Evolutionary conservation across 2,329 filamentous ascomycete genomes (phyloP), one percentile per base, ranked within the genome.

Genomic region (Cordyceps cateniannulata): DNA sequence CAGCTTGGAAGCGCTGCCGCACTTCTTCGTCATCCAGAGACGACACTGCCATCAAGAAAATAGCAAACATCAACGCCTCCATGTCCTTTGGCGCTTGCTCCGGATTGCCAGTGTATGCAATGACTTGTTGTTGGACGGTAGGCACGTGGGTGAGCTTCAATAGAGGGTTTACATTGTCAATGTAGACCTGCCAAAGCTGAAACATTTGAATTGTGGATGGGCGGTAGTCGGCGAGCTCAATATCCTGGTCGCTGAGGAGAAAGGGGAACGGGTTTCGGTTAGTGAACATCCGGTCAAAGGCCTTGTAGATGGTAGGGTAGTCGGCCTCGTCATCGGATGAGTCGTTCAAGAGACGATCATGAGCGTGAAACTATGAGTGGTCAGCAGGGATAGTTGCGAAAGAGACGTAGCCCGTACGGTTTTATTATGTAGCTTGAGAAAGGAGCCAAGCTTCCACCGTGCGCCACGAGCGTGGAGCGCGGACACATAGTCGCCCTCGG

Each of bases 71-170:
- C 49, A 91, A 76, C 1, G 84, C 85, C 67, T 90, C 85, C 20
- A 88, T 77, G 10, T 79, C 79, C 58, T 78, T 80, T 1, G 79
- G 74, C 4, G 86, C 80, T 63, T 79, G 81, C 29, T 78, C 73
- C 5, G 85, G 69, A 57, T 85, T 78, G 3, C 81, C 79, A 40
- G 80, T 81, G 8, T 85, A 85, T 61, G 86, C 83, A 55, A 90
- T 81, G 44, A 90, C 81, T 57, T 81, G 81, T n/a, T 74, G 76
- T 68, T 90, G 86, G 1, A 89, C 73, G 1, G 81, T 88, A 0
- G 86, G 85, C 0, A 84, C 81, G 67, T 90, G 87, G 0, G 84
- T 86, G 60, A 90, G 77, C 67, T 89, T 90, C 51, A 89, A 76
- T 6, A 91, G 69, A 0, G 87, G 85, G 65, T 90, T 85, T 65